phyloP scores from a whole-genome alignment of 2,329 filamentous ascomycete genomes.

The Metarhizium album region DNA sequence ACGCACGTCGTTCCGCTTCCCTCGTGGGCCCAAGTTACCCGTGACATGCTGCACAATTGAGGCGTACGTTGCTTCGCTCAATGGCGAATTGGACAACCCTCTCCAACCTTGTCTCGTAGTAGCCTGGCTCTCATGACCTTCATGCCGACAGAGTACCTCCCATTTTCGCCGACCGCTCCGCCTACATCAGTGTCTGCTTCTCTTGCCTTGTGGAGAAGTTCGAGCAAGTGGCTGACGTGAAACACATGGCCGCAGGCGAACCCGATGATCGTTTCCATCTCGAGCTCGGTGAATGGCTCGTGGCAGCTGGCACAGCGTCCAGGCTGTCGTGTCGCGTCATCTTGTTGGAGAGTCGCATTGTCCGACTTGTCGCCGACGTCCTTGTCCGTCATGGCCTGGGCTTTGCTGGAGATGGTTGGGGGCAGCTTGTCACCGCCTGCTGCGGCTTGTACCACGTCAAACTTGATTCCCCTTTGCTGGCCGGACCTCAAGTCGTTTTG shows the following conservation, averaged over 20 bases:
- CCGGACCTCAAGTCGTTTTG: conserved; percentile 74
- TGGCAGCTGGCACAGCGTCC: conserved; percentile 51
- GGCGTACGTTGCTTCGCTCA: background rate
- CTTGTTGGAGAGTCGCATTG: conserved; percentile 9
- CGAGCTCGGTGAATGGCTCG: conserved; percentile 46
- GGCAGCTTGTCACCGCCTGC: conserved; percentile 31
- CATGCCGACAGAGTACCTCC: conserved; percentile 59
- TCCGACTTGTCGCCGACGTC: background rate
- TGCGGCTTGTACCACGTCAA: conserved; percentile 61
- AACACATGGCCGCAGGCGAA: conserved; percentile 78
- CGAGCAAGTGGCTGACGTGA: conserved; percentile 62
- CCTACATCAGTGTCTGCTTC: conserved; percentile 36
- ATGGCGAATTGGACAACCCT: conserved; percentile 52
- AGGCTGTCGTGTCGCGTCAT: conserved; percentile 27
- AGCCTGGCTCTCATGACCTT: conserved; percentile 83
- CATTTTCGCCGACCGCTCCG: conserved; percentile 29
- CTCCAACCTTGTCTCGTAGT: conserved; percentile 57
- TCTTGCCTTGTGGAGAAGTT: conserved; percentile 35
- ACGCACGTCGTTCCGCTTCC: too few relatives aligned
- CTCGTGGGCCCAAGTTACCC: too few relatives aligned
- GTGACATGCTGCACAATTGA: background rate
- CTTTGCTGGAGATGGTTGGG: conserved; percentile 14
- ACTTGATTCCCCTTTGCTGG: conserved; percentile 78
- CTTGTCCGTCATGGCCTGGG: conserved; percentile 13
- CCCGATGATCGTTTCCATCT: conserved; percentile 63